phyloP scores from a whole-genome alignment of 140 eudicot species.

The Senecio squalidus region DNA sequence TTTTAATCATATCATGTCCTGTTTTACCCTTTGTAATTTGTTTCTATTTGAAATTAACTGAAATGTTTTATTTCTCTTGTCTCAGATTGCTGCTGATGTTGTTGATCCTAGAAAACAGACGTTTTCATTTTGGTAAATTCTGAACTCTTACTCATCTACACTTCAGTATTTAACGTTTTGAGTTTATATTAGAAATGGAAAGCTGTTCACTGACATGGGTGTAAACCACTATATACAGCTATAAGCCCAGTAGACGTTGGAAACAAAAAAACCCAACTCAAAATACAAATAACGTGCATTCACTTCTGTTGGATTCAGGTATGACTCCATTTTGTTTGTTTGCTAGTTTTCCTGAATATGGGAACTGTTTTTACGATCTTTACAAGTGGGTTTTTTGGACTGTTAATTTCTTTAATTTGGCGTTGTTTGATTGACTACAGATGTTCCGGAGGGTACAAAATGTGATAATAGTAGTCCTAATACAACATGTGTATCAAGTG shows the following conservation, averaged over 20 bases:
- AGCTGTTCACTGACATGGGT: neutral
- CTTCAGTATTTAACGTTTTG: neutral
- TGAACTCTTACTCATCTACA: neutral
- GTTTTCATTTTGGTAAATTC: slow-evolving; percentile 57
- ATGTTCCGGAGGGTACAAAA: slow-evolving; percentile 36
- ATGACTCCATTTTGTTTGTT: too few species aligned
- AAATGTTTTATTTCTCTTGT: slow-evolving; percentile 12
- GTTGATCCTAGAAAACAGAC: slow-evolving; percentile 70
- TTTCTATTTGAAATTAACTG: neutral
- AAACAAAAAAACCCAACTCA: slow-evolving; percentile 28
- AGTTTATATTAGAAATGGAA: neutral
- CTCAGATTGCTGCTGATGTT: slow-evolving; percentile 60
- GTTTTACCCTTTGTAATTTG: neutral
- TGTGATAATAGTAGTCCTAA: slow-evolving; percentile 50
- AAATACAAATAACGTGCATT: slow-evolving; percentile 50
- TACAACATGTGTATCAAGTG: slow-evolving; percentile 34
- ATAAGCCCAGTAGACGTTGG: slow-evolving; percentile 42
- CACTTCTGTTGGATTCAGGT: slow-evolving; percentile 52
- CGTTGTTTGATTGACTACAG: slow-evolving; percentile 18
- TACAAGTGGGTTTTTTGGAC: too few species aligned
- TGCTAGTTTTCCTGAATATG: too few species aligned
- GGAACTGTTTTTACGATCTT: too few species aligned
- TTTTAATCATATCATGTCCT: neutral
- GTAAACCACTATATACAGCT: slow-evolving; percentile 33
- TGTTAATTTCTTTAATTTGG: neutral